Evolutionary conservation across 1,284 basidiomycete species (phyloP).

Genomic region (Pseudozyma flocculosa): DNA sequence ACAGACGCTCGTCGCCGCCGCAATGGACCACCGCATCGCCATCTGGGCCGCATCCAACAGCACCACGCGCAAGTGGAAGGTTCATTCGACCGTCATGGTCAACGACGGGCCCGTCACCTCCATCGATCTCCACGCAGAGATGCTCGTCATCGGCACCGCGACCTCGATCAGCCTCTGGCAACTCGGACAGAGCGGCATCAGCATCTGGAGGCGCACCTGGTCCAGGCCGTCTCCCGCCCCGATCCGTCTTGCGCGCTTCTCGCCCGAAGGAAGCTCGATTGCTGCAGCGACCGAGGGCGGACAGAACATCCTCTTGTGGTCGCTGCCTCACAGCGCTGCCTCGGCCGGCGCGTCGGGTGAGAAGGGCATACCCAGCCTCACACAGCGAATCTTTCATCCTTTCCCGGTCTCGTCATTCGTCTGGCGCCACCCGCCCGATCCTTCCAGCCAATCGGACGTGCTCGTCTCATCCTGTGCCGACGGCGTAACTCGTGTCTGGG

Average conservation of each 20-base stretch:
- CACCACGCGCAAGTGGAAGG: conserved; percentile 26
- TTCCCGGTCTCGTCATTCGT: conserved; percentile 11
- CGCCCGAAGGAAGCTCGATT: conserved; percentile 25
- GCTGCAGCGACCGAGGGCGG: conserved; percentile 29
- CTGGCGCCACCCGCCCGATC: conserved; percentile 28
- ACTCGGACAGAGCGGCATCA: conserved; percentile 23
- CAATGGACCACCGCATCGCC: conserved; percentile 35
- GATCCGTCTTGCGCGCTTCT: conserved; percentile 22
- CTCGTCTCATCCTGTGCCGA: conserved; percentile 32
- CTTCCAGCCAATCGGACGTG: conserved; percentile 30
- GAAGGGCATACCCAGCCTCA: too few species aligned
- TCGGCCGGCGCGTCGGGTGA: too few species aligned
- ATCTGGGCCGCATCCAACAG: conserved; percentile 21
- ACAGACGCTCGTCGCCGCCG: conserved; percentile 19
- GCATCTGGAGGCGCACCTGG: conserved; percentile 35
- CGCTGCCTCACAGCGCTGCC: conserved; percentile 19
- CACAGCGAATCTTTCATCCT: conserved; percentile 34
- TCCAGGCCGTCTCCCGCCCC: conserved; percentile 15
- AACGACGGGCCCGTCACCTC: conserved; percentile 23
- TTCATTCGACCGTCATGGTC: conserved; percentile 35
- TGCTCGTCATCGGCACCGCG: conserved; percentile 23
- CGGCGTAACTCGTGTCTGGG: conserved; percentile 38
- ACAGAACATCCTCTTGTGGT: conserved; percentile 26
- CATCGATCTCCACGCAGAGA: conserved; percentile 17
- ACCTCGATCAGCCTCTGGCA: conserved; percentile 24